phyloP scores from a whole-genome alignment of 108 stramenopile genomes.

The Nitzschia sp. region DNA sequence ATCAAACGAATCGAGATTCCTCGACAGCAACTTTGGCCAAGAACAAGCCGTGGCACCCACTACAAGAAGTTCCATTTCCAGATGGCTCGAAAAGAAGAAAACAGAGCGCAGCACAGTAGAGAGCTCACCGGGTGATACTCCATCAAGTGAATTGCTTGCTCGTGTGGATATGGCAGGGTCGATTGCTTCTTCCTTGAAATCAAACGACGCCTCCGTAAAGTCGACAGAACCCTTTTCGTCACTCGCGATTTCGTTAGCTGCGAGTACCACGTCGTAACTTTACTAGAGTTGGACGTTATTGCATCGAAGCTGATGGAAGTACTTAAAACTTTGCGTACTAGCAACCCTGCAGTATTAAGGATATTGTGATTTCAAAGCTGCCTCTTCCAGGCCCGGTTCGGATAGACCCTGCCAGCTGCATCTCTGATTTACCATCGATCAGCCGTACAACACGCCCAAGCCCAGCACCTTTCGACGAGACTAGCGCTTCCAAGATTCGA shows the following conservation, averaged over 20 bases:
- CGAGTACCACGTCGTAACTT: too few relatives aligned
- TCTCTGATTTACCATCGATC: slow-evolving; percentile 6
- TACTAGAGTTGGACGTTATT: too few relatives aligned
- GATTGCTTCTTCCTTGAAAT: not conserved
- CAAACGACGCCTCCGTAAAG: too few relatives aligned
- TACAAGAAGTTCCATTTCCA: not conserved
- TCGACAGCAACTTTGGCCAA: not conserved
- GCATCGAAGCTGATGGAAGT: too few relatives aligned
- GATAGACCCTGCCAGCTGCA: slow-evolving; percentile 19
- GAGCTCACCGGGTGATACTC: not conserved
- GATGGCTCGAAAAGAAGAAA: slow-evolving; percentile 10
- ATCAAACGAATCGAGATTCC: not conserved
- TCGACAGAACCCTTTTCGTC: too few relatives aligned
- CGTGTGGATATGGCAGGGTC: not conserved
- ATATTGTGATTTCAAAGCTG: not conserved
- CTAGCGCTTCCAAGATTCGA: slow-evolving; percentile 41
- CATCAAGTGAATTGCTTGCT: not conserved
- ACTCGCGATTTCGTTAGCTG: too few relatives aligned
- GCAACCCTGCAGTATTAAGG: not conserved
- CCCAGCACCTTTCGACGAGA: not conserved
- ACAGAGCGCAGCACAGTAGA: not conserved
- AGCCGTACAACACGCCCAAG: slow-evolving; percentile 22
- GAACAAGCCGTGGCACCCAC: not conserved
- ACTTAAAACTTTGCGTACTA: too few relatives aligned
- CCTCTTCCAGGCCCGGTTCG: not conserved